These are phyloP conservation scores for Sungouiozyma ichnusensis DNA, from an alignment of 805 yeast species.

Conservation along the genomic window DNA sequence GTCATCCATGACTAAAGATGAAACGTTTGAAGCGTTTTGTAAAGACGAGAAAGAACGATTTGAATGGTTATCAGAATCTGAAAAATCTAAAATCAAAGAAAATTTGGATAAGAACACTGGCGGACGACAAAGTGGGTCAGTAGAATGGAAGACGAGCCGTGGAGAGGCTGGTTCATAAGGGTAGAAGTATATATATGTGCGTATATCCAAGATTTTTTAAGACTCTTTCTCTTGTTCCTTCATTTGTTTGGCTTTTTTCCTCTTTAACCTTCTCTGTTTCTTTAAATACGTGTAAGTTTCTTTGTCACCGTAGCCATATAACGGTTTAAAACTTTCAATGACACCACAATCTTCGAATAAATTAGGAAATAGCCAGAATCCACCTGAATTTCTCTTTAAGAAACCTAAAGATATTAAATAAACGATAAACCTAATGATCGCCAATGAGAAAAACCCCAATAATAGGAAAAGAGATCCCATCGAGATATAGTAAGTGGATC, in stretches of 20 bases:
- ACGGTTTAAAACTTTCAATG: slow-evolving; percentile 80
- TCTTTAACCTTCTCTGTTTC: slow-evolving; percentile 25
- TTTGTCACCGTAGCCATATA: slow-evolving; percentile 70
- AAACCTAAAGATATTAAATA: slow-evolving; percentile 33
- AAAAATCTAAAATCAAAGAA: not conserved
- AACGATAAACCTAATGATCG: slow-evolving; percentile 67
- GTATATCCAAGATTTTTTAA: not conserved
- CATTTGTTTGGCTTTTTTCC: slow-evolving; percentile 18
- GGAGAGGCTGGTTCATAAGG: slow-evolving; percentile 58
- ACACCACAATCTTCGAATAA: slow-evolving; percentile 93
- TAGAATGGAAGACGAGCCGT: slow-evolving; percentile 63
- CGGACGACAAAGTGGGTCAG: slow-evolving; percentile 63
- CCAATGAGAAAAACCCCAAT: slow-evolving; percentile 64
- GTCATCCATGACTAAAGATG: slow-evolving; percentile 22
- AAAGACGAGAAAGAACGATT: slow-evolving; percentile 28
- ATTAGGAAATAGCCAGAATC: slow-evolving; percentile 96
- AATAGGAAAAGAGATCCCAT: slow-evolving; percentile 65
- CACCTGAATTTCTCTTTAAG: slow-evolving; percentile 38
- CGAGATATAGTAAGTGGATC: slow-evolving; percentile 84
- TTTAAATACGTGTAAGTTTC: slow-evolving; percentile 26
- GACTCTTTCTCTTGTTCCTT: slow-evolving; percentile 4
- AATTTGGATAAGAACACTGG: not conserved
- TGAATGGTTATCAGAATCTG: slow-evolving; percentile 14
- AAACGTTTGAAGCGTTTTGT: slow-evolving; percentile 28
- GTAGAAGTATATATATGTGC: slow-evolving; percentile 1